Evolutionary conservation across 306 rosid genomes (phyloP).

Genomic region (Ziziphus jujuba): DNA sequence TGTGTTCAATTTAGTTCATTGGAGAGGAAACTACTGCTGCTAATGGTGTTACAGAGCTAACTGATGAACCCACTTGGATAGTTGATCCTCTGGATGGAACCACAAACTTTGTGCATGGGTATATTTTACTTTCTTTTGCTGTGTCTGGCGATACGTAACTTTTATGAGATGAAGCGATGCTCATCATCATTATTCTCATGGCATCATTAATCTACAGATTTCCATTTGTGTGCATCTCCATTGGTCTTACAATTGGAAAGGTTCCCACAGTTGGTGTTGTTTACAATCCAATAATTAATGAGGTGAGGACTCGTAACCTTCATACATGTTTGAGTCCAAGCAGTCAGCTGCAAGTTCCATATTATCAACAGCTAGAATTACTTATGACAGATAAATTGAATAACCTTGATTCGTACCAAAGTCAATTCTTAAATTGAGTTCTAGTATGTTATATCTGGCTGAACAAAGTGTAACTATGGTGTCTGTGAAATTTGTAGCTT

Average conservation of each 20-base stretch:
- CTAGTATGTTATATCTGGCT: constrained; percentile 13
- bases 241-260: constrained; percentile 90
- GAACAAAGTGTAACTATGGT: constrained; percentile 25
- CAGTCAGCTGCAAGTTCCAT: constrained; percentile 5
- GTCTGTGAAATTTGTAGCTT: constrained; percentile 51
- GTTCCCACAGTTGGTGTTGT: constrained; percentile 86
- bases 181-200: not conserved
- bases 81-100: constrained; percentile 99
- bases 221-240: constrained; percentile 93
- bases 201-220: constrained; percentile 48
- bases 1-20: constrained; percentile 57
- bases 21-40: constrained; percentile 99
- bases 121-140: constrained; percentile 33
- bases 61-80: constrained; percentile 96
- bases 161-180: constrained; percentile 15
- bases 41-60: constrained; percentile 73
- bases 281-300: constrained; percentile 88
- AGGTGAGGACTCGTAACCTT: constrained; percentile 55
- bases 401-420: not conserved
- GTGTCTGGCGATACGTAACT: constrained; percentile 8
- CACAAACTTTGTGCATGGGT: constrained; percentile 97
- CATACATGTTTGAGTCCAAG: constrained; percentile 4
- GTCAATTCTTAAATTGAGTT: constrained; percentile 14
- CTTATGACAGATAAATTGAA: not conserved
- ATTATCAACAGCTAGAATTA: not conserved